Evolutionary conservation across 2,329 filamentous ascomycete species (phyloP).

Genomic region (Biscogniauxia marginata): DNA sequence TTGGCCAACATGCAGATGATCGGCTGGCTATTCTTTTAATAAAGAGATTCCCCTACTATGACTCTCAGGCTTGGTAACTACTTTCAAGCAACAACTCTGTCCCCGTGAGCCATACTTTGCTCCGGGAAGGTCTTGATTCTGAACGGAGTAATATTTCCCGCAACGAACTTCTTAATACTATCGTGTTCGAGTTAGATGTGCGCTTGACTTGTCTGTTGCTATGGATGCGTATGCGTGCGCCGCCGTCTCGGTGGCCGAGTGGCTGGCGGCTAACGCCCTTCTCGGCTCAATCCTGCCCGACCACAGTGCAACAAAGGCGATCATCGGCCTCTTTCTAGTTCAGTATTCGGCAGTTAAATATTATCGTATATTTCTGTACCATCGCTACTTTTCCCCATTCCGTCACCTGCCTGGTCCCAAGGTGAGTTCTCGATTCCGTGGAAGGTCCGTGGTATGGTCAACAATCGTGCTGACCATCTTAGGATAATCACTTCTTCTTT

Average conservation of each 20-base stretch:
- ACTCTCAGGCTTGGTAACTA: background rate
- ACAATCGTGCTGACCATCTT: background rate
- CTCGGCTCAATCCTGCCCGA: background rate
- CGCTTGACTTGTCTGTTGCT: background rate
- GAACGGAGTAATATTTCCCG: background rate
- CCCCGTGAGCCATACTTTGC: background rate
- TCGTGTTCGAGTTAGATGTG: background rate
- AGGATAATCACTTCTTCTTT: conserved; percentile 24
- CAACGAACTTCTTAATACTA: background rate
- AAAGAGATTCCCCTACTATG: background rate
- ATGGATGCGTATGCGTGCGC: conserved; percentile 7
- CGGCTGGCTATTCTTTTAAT: background rate
- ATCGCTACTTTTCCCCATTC: conserved; percentile 18
- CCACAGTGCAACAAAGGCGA: background rate
- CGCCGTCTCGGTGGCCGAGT: conserved; percentile 3
- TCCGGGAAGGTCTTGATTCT: background rate
- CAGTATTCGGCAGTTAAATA: conserved; percentile 16
- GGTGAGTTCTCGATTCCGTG: conserved; percentile 4
- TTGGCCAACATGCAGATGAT: background rate
- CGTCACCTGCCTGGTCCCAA: conserved; percentile 18
- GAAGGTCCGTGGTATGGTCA: background rate
- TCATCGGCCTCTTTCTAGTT: conserved; percentile 6
- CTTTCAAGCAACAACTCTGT: background rate
- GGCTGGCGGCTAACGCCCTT: background rate
- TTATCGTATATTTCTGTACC: conserved; percentile 19